A percentile compares a stretch with the other conserved stretches of the same genome.
These are phyloP conservation scores for Calonectria pauciramosa DNA, from an alignment of 2,329 filamentous ascomycete genomes.

Conservation along the genomic window DNA sequence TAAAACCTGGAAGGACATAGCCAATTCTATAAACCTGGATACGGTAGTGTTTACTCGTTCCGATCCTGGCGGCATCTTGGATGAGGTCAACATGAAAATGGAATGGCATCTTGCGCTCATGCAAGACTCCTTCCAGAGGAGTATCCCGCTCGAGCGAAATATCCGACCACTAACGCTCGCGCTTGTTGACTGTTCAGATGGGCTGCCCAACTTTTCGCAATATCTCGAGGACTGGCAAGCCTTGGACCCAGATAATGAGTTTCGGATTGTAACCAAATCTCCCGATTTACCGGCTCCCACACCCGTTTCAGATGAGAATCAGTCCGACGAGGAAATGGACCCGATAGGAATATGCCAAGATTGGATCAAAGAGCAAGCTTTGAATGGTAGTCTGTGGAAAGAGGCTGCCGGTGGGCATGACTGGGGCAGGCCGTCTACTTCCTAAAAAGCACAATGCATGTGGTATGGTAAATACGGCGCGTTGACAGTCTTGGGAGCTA, in stretches of 20 bases:
- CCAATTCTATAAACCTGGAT: conserved; percentile 7
- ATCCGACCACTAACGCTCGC: neutral
- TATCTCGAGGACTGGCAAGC: conserved; percentile 1
- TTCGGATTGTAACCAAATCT: neutral
- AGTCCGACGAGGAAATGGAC: neutral
- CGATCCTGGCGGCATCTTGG: neutral
- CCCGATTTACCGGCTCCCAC: neutral
- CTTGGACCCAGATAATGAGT: conserved; percentile 14
- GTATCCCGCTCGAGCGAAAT: neutral
- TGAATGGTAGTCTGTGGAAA: conserved; percentile 26
- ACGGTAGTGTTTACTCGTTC: conserved; percentile 21
- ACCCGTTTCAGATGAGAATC: no score
- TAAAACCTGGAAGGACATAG: conserved; percentile 11
- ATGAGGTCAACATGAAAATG: conserved; percentile 12
- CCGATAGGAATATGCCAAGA: neutral
- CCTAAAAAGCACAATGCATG: neutral
- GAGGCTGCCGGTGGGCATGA: neutral
- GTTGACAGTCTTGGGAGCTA: neutral
- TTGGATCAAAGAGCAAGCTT: conserved; percentile 25
- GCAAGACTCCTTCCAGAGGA: no score
- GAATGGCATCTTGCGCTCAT: conserved; percentile 19
- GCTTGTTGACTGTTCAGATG: neutral
- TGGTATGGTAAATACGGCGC: neutral
- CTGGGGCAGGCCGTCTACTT: neutral
- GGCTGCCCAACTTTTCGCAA: neutral